Percentiles rank a stretch among this genome's conserved stretches.
These are phyloP conservation scores for Dalechampia spathulata DNA, from an alignment of 441 rosid genomes.

Conservation along the genomic window DNA sequence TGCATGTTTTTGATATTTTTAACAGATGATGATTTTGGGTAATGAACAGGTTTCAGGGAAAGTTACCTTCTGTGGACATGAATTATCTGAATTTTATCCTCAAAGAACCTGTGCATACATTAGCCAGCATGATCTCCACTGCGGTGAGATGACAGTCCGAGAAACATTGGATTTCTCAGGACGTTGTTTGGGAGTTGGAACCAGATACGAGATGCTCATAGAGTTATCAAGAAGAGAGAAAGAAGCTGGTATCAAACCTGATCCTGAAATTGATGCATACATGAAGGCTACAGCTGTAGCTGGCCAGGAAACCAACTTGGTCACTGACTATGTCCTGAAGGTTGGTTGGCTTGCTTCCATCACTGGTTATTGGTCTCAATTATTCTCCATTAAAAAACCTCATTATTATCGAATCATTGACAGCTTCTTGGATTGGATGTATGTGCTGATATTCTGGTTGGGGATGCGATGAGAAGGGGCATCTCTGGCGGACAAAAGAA, in stretches of 20 bases:
- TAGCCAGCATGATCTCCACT: slow-evolving; percentile 69
- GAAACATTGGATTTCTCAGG: slow-evolving; percentile 79
- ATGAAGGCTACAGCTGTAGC: slow-evolving; percentile 70
- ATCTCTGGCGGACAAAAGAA: slow-evolving; percentile 69
- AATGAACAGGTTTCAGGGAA: slow-evolving; percentile 13
- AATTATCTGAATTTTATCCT: slow-evolving; percentile 61
- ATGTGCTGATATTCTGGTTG: slow-evolving; percentile 54
- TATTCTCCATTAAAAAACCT: not conserved
- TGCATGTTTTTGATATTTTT: not conserved
- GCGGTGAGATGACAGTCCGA: slow-evolving; percentile 75
- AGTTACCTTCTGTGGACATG: slow-evolving; percentile 73
- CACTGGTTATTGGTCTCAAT: not conserved
- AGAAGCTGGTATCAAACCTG: slow-evolving; percentile 65
- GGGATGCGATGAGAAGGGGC: slow-evolving; percentile 66
- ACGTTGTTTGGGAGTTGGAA: slow-evolving; percentile 80
- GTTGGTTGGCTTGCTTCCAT: slow-evolving; percentile 20
- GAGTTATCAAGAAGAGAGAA: slow-evolving; percentile 70
- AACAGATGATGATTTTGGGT: not conserved
- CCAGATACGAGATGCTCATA: slow-evolving; percentile 48
- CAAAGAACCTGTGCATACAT: slow-evolving; percentile 80
- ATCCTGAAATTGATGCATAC: slow-evolving; percentile 72
- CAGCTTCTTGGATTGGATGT: slow-evolving; percentile 58
- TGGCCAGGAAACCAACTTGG: slow-evolving; percentile 68
- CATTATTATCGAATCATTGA: not conserved
- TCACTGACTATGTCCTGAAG: slow-evolving; percentile 75